A percentile compares a stretch with the other conserved stretches of the same genome.
phyloP scores from a whole-genome alignment of 2,329 filamentous ascomycete species.

The Arachnomyces sp. region DNA sequence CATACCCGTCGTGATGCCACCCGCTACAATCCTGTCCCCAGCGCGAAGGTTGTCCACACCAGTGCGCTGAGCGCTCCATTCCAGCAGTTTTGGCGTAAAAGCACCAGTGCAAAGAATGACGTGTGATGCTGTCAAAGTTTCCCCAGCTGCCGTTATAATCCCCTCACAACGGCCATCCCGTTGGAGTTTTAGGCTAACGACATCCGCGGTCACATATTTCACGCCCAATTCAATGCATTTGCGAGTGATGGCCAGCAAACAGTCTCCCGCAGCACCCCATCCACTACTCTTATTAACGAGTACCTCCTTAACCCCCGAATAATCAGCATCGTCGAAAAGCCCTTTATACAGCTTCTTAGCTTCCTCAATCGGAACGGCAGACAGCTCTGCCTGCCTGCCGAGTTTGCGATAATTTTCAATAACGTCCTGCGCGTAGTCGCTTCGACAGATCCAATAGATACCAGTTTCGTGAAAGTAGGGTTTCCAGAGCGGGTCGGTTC shows the following conservation, averaged over 20 bases:
- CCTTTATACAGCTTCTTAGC: constrained; percentile 47
- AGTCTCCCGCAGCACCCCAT: constrained; percentile 52
- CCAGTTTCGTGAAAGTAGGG: constrained; percentile 16
- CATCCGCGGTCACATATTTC: constrained; percentile 46
- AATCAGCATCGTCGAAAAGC: constrained; percentile 51
- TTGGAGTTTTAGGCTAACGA: constrained; percentile 29
- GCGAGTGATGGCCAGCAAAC: constrained; percentile 45
- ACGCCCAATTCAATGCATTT: constrained; percentile 46
- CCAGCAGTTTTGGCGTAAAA: constrained; percentile 20
- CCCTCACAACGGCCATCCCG: constrained; percentile 27
- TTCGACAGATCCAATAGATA: too few species aligned
- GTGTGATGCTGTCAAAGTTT: constrained; percentile 12
- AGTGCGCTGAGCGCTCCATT: constrained; percentile 31
- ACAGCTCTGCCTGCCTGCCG: constrained; percentile 33
- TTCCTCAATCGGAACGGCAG: constrained; percentile 40
- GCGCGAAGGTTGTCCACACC: constrained; percentile 37
- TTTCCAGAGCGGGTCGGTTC: constrained; percentile 17
- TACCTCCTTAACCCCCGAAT: constrained; percentile 47
- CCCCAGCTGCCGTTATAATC: constrained; percentile 12
- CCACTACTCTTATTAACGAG: constrained; percentile 49
- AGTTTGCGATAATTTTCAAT: constrained; percentile 41
- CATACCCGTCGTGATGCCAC: constrained; percentile 41
- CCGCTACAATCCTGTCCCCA: constrained; percentile 41
- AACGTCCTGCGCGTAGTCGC: constrained; percentile 24
- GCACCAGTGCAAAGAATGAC: constrained; percentile 18